A percentile compares a stretch with the other conserved stretches of the same genome.
These are phyloP conservation scores for Penium margaritaceum DNA, from an alignment of 139 green algal species.

Conservation along the genomic window DNA sequence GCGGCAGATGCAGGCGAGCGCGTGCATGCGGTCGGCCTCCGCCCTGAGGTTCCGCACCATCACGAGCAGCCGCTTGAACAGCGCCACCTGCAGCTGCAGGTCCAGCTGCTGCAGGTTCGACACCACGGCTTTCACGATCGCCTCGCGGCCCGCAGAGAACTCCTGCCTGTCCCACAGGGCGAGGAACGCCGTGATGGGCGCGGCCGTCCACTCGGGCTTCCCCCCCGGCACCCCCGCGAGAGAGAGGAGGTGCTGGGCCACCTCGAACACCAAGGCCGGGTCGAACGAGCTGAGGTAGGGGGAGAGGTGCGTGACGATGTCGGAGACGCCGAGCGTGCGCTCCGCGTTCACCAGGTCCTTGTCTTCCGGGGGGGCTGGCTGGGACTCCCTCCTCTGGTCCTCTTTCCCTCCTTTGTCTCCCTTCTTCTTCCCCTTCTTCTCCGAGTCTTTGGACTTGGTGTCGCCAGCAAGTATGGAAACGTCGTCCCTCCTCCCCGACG, in stretches of 20 bases:
- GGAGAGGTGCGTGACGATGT: constrained; percentile 36
- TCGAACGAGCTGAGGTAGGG: constrained; percentile 38
- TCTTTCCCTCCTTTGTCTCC: not conserved
- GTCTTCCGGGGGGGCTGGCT: constrained; percentile 5
- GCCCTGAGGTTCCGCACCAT: constrained; percentile 42
- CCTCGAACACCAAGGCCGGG: constrained; percentile 38
- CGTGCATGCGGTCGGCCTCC: constrained; percentile 42
- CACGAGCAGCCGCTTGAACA: constrained; percentile 40
- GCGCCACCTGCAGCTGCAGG: constrained; percentile 38
- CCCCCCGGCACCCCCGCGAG: constrained; percentile 37
- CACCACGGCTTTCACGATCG: constrained; percentile 41
- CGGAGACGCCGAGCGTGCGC: constrained; percentile 25
- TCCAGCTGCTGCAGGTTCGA: constrained; percentile 43
- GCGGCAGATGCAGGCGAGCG: constrained; percentile 40
- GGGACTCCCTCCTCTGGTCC: not conserved
- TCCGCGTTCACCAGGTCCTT: constrained; percentile 30
- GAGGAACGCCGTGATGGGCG: constrained; percentile 43
- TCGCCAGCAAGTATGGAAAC: too few relatives aligned
- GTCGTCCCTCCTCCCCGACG: too few relatives aligned
- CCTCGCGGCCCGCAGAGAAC: constrained; percentile 37
- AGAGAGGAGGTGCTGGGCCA: constrained; percentile 33
- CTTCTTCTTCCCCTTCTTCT: not conserved
- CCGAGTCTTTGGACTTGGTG: too few relatives aligned
- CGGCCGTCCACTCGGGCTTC: constrained; percentile 40
- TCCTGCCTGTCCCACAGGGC: constrained; percentile 43